Base-by-base conservation (phyloP, 2,329 filamentous ascomycete species). In the Aspergillus bombycis region DNA sequence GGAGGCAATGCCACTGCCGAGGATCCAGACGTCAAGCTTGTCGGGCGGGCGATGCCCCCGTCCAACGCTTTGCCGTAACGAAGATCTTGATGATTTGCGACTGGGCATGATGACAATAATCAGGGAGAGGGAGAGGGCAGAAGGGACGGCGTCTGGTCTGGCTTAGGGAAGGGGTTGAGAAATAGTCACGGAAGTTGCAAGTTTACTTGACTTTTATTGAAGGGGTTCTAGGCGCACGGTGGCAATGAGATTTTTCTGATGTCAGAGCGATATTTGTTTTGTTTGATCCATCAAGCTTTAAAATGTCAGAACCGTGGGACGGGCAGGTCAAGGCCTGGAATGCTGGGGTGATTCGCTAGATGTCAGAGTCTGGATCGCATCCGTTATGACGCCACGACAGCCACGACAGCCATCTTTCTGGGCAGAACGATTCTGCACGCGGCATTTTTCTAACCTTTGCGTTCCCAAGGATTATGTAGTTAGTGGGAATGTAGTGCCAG, bases 1-100 rank as follows among this genome's bases (percentile, higher is more conserved):
- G 0, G 75, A 74, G 1, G 77, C 71, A 9, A 78, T 72, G 23
- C 77, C 77, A 6, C 72, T 72, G 32, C 77, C 77, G 10, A 79
- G 67, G 28, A 79, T 75, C 71, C 72, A 79, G 53, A 71, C 75
- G 19, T 72, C 63, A n/a, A 71, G 34, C 16, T 53, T 45, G n/a
- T 64, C 57, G 11, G 61, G 66, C 46, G 56, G 61, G 52, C 58
- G 86, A 67, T 32, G 61, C 30, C 16, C 8, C 21, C 26, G 19
- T 14, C 12, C 11, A n/a, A 43, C 4, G 36, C 26, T 16, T 19
- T 32, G 3, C 12, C 19, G 26, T n/a, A 19, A 16, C 7, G 28
- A 12, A 50, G 52, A 55, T 19, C 52, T 38, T 11, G 32, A 26
- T 7, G 52, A 55, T 38, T 30, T 55, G 14, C 26, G n/a, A 21